phyloP scores from a whole-genome alignment of 2,329 filamentous ascomycete genomes.

The Pseudocercospora eumusae region DNA sequence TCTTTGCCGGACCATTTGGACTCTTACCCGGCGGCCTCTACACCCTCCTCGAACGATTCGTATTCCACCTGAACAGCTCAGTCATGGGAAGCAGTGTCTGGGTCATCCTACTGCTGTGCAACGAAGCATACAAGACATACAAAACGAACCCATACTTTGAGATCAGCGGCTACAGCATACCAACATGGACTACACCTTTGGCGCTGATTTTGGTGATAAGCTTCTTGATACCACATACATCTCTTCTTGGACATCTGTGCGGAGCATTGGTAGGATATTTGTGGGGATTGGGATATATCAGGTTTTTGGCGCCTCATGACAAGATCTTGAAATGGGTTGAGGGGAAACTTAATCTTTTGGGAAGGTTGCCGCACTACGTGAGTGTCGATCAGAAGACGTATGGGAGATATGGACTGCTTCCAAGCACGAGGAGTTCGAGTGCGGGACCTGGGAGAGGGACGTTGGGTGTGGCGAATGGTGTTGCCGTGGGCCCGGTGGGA shows the following conservation, averaged over 20 bases:
- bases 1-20: slow-evolving; percentile 73
- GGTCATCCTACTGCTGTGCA: slow-evolving; percentile 84
- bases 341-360: slow-evolving; percentile 80
- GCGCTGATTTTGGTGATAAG: slow-evolving; percentile 71
- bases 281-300: slow-evolving; percentile 85
- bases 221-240: slow-evolving; percentile 77
- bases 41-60: slow-evolving; percentile 71
- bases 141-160: slow-evolving; percentile 76
- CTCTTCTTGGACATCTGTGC: slow-evolving; percentile 82
- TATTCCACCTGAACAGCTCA: slow-evolving; percentile 70
- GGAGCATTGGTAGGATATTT: slow-evolving; percentile 83
- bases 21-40: slow-evolving; percentile 78
- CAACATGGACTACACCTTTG: slow-evolving; percentile 90
- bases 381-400: slow-evolving; percentile 96
- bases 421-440: slow-evolving; percentile 42
- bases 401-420: slow-evolving; percentile 85
- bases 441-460: slow-evolving; percentile 35
- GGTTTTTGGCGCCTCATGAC: slow-evolving; percentile 86
- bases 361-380: slow-evolving; percentile 84
- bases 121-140: slow-evolving; percentile 84
- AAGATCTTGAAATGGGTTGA: slow-evolving; percentile 86
- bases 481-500: slow-evolving; percentile 62
- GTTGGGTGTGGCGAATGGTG: slow-evolving; percentile 37
- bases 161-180: slow-evolving; percentile 68
- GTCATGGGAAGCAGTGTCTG: slow-evolving; percentile 88